These are phyloP conservation scores for Kluyveromyces lactis DNA, from an alignment of 805 yeast genomes.

Conservation along the genomic window DNA sequence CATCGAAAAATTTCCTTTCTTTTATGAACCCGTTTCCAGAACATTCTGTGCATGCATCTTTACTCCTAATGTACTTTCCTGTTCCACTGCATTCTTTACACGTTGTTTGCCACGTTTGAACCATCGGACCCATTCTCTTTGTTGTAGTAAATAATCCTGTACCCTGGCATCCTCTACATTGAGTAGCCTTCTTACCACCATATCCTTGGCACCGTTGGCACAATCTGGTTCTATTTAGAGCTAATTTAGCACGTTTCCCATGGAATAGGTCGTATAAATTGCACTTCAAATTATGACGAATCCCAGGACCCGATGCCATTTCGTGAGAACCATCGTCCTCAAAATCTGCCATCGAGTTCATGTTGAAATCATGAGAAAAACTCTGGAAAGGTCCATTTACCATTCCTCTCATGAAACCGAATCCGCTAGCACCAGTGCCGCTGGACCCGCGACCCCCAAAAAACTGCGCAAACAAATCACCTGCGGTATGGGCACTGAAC, in stretches of 20 bases:
- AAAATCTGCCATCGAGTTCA: too few relatives aligned
- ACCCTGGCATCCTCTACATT: slow-evolving; percentile 36
- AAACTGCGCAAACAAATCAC: slow-evolving; percentile 25
- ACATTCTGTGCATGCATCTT: slow-evolving; percentile 35
- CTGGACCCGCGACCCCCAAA: slow-evolving; percentile 11
- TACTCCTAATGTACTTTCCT: slow-evolving; percentile 29
- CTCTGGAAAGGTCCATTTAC: neutral
- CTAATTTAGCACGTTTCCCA: slow-evolving; percentile 50
- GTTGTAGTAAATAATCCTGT: slow-evolving; percentile 34
- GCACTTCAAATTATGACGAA: slow-evolving; percentile 46
- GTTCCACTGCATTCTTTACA: slow-evolving; percentile 39
- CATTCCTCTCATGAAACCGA: slow-evolving; percentile 3
- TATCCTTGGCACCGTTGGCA: slow-evolving; percentile 45
- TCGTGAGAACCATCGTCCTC: neutral
- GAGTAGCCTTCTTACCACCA: slow-evolving; percentile 34
- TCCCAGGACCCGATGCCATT: slow-evolving; percentile 38
- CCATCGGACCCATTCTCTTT: slow-evolving; percentile 37
- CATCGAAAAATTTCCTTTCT: slow-evolving; percentile 42
- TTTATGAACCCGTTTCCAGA: slow-evolving; percentile 38
- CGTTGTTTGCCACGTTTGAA: slow-evolving; percentile 35
- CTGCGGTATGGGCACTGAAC: slow-evolving; percentile 13
- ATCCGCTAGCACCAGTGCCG: slow-evolving; percentile 5
- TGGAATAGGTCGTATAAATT: slow-evolving; percentile 46
- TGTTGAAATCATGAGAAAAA: too few relatives aligned
- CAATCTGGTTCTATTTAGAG: slow-evolving; percentile 40